Evolutionary conservation across 2,329 filamentous ascomycete genomes (phyloP).

Genomic region (Aplosporella prunicola): DNA sequence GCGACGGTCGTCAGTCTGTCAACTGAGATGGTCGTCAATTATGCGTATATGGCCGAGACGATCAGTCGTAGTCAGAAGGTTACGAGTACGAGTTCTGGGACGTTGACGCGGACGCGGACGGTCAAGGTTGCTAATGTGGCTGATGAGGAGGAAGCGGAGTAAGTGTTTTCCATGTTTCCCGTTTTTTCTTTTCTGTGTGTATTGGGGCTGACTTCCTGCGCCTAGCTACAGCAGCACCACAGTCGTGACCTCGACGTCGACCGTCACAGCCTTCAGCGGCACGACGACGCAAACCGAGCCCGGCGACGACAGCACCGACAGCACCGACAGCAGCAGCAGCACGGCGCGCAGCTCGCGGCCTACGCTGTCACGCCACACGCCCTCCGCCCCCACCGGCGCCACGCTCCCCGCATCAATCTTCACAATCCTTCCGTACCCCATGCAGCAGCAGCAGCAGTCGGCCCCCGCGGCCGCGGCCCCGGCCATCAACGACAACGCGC

Average conservation of each 20-base stretch:
- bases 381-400: no score
- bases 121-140: neutral
- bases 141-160: neutral
- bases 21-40: conserved; percentile 30
- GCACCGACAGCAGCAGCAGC: conserved; percentile 13
- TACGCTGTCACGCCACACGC: no score
- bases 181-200: neutral
- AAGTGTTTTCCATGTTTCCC: neutral
- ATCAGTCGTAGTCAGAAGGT: conserved; percentile 14
- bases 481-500: no score
- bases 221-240: neutral
- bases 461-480: no score
- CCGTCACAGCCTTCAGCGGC: conserved; percentile 3
- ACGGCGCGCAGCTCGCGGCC: no score
- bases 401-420: no score
- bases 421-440: no score
- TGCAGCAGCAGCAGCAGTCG: no score
- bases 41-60: conserved; percentile 26
- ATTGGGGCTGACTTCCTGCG: neutral
- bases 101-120: conserved; percentile 4
- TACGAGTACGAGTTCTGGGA: conserved; percentile 6
- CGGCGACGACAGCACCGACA: no score
- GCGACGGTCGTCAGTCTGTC: conserved; percentile 30
- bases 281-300: neutral
- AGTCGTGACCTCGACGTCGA: neutral